Evolutionary conservation across 2,329 filamentous ascomycete species (phyloP).

Genomic region (Epichloe bromicola): DNA sequence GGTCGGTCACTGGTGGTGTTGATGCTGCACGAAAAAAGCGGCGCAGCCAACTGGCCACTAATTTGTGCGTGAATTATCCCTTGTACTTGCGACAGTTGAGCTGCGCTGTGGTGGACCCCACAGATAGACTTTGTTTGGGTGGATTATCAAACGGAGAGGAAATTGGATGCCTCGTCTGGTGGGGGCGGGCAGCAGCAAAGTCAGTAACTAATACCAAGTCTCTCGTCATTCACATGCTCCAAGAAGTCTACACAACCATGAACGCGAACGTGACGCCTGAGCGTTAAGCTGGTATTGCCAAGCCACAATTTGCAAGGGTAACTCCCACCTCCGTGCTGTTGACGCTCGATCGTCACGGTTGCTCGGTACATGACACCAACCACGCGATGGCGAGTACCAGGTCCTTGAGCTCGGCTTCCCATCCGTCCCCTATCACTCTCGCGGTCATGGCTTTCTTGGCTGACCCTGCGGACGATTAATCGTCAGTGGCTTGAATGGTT

Average conservation of each 20-base stretch:
- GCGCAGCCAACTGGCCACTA: too few species aligned
- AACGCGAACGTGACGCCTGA: slow-evolving; percentile 13
- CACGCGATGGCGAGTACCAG: too few species aligned
- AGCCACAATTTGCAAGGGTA: too few species aligned
- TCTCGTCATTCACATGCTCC: not conserved
- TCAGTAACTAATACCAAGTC: not conserved
- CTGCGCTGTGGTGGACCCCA: not conserved
- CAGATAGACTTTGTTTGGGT: too few species aligned
- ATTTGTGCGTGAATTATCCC: too few species aligned
- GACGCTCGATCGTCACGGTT: too few species aligned
- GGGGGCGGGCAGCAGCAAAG: not conserved
- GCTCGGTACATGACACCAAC: not conserved
- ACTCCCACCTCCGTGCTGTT: too few species aligned
- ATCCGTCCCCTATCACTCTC: too few species aligned
- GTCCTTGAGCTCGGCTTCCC: too few species aligned
- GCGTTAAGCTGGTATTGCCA: slow-evolving; percentile 8
- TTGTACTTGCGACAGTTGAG: not conserved
- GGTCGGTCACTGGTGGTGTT: not conserved
- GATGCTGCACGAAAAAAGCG: not conserved
- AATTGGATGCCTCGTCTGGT: too few species aligned
- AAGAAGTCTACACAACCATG: not conserved
- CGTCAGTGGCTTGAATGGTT: slow-evolving; percentile 45
- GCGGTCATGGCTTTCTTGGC: not conserved
- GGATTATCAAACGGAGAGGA: too few species aligned
- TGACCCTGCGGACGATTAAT: slow-evolving; percentile 29